A percentile compares a stretch with the other conserved stretches of the same genome.
These are phyloP conservation scores for Gilbertella persicaria DNA, from an alignment of 371 early-diverging fungal species.

Conservation along the genomic window DNA sequence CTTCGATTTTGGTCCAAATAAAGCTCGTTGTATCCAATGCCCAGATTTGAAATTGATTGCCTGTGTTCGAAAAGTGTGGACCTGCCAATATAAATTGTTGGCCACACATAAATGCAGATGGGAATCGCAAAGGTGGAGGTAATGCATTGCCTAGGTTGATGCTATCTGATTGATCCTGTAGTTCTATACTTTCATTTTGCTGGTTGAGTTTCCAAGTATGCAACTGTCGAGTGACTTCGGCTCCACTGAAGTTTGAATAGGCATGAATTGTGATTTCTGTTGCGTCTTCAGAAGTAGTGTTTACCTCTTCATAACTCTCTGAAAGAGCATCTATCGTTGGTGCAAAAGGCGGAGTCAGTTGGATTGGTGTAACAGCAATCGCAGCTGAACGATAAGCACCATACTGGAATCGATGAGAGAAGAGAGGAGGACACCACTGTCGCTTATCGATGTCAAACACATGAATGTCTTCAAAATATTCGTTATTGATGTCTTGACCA, in stretches of 20 bases:
- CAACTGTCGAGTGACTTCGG: constrained; percentile 61
- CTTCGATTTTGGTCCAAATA: constrained; percentile 68
- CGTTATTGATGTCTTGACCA: constrained; percentile 69
- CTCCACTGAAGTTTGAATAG: constrained; percentile 72
- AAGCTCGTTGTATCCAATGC: constrained; percentile 60
- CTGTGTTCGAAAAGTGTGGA: constrained; percentile 60
- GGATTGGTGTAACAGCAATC: constrained; percentile 46
- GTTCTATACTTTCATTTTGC: constrained; percentile 28
- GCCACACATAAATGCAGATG: constrained; percentile 63
- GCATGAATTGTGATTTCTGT: constrained; percentile 43
- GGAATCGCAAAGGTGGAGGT: constrained; percentile 78
- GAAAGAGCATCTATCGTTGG: constrained; percentile 20
- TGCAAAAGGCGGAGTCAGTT: constrained; percentile 28
- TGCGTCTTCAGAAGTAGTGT: background rate
- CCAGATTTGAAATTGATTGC: constrained; percentile 72
- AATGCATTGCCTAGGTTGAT: constrained; percentile 44
- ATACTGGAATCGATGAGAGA: constrained; percentile 54
- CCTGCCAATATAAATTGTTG: constrained; percentile 72
- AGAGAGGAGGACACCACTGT: constrained; percentile 56
- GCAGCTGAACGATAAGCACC: constrained; percentile 74
- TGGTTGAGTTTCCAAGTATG: constrained; percentile 54
- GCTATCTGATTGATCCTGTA: constrained; percentile 60
- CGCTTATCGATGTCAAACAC: constrained; percentile 57
- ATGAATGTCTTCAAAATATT: constrained; percentile 68
- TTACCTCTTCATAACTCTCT: constrained; percentile 11